These are phyloP conservation scores for Gyromitra esculenta DNA, from an alignment of 2,329 filamentous ascomycete genomes.

Conservation along the genomic window DNA sequence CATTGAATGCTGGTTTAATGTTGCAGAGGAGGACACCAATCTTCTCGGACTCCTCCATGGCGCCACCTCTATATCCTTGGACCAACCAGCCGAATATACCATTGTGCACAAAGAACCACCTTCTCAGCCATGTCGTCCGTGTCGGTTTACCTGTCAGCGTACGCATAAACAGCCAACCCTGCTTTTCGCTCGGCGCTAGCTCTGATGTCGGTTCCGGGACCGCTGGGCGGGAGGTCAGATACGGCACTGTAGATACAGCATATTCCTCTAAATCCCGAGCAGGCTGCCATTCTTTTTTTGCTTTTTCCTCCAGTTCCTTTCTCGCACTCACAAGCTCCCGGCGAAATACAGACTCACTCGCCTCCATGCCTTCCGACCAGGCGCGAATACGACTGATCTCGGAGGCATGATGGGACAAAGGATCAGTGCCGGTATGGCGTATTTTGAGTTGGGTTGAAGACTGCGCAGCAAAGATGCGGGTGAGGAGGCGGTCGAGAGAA, in stretches of 20 bases:
- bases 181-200: constrained; percentile 74
- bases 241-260: constrained; percentile 86
- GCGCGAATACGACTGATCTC: constrained; percentile 93
- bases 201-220: constrained; percentile 48
- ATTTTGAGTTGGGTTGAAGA: constrained; percentile 85
- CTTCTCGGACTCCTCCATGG: constrained; percentile 94
- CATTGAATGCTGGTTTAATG: constrained; percentile 86
- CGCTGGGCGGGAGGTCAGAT: constrained; percentile 64
- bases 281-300: constrained; percentile 76
- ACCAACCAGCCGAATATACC: constrained; percentile 96
- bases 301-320: constrained; percentile 81
- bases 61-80: constrained; percentile 78
- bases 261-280: constrained; percentile 95
- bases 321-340: constrained; percentile 81
- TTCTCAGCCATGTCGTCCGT: constrained; percentile 84
- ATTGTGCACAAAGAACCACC: constrained; percentile 96
- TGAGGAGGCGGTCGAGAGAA: constrained; percentile 84
- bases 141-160: constrained; percentile 87
- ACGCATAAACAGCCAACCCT: constrained; percentile 90
- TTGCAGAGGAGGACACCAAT: constrained; percentile 95
- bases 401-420: constrained; percentile 73
- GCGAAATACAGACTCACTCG: constrained; percentile 82
- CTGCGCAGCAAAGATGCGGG: constrained; percentile 83
- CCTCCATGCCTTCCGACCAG: constrained; percentile 95
- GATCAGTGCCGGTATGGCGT: constrained; percentile 70